A percentile compares a stretch with the other conserved stretches of the same genome.
These are phyloP conservation scores for Ploettnerulaceae sp. DNA, from an alignment of 2,329 filamentous ascomycete genomes.

Conservation along the genomic window DNA sequence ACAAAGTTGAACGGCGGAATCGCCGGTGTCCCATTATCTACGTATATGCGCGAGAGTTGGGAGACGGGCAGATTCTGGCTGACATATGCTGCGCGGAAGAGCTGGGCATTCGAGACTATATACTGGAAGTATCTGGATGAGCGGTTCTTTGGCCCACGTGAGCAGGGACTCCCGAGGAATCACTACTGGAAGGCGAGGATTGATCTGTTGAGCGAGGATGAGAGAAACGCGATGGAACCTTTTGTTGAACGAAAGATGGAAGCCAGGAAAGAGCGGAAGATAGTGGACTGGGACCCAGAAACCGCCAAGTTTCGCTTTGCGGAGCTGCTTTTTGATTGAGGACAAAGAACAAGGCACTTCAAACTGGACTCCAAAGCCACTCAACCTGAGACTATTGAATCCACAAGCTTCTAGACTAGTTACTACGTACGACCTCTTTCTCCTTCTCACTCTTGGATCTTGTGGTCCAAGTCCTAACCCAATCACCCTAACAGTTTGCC, in stretches of 20 bases:
- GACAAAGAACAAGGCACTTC: conserved; percentile 5
- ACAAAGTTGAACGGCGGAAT: too few relatives aligned
- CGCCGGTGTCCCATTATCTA: conserved; percentile 24
- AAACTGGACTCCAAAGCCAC: conserved; percentile 11
- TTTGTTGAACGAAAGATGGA: conserved; percentile 1
- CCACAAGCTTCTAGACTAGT: conserved; percentile 14
- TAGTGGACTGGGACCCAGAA: not conserved
- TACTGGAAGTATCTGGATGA: conserved; percentile 37
- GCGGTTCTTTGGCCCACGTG: conserved; percentile 32
- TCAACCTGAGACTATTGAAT: conserved; percentile 14
- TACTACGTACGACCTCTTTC: conserved; percentile 12
- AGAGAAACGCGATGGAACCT: not conserved
- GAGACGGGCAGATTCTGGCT: conserved; percentile 34
- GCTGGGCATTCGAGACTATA: conserved; percentile 36
- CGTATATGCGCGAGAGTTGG: conserved; percentile 37
- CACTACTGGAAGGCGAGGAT: not conserved
- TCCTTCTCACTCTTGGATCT: conserved; percentile 10
- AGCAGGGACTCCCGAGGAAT: not conserved
- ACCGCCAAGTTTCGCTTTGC: not conserved
- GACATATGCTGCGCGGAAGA: conserved; percentile 35
- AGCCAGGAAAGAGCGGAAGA: not conserved
- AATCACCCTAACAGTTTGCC: conserved; percentile 1
- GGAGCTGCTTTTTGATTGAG: not conserved
- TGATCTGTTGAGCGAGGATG: not conserved
- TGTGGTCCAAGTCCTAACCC: conserved; percentile 4